phyloP scores from a whole-genome alignment of 2,329 filamentous ascomycete species.

The Phaeosphaeria sp. region DNA sequence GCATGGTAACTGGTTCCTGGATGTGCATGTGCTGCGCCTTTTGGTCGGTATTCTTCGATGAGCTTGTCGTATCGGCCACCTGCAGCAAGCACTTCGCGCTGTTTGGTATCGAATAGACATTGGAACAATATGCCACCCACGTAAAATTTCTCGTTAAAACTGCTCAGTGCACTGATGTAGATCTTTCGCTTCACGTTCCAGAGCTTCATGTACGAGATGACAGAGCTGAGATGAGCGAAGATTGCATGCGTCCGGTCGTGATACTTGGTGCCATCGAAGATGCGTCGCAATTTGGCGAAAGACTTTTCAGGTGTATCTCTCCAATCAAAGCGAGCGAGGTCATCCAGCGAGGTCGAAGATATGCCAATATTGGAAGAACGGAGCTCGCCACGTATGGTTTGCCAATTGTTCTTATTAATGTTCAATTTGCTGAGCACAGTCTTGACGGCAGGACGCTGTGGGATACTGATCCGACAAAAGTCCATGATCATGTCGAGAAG shows the following conservation, averaged over 20 bases:
- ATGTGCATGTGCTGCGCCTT: conserved; percentile 63
- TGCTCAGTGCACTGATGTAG: conserved; percentile 83
- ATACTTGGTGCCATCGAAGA: conserved; percentile 62
- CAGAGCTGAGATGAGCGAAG: conserved; percentile 79
- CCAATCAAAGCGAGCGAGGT: conserved; percentile 90
- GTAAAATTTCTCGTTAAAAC: conserved; percentile 92
- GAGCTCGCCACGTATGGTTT: conserved; percentile 81
- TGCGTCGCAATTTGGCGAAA: conserved; percentile 65
- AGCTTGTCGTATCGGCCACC: conserved; percentile 92
- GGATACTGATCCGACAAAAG: conserved; percentile 77
- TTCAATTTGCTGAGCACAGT: conserved; percentile 88
- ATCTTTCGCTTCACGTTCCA: conserved; percentile 79
- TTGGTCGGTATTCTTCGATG: conserved; percentile 81
- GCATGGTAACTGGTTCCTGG: conserved; percentile 65
- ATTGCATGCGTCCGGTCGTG: conserved; percentile 59
- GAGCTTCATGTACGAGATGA: conserved; percentile 77
- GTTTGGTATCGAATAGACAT: conserved; percentile 84
- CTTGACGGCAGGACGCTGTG: conserved; percentile 74
- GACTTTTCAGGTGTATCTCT: conserved; percentile 77
- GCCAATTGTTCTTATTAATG: conserved; percentile 79
- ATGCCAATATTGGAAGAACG: conserved; percentile 82
- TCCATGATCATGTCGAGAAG: conserved; percentile 89
- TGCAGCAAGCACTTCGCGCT: conserved; percentile 84
- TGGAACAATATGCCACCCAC: conserved; percentile 81
- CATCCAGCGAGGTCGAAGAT: conserved; percentile 87